Percentiles rank a stretch among this genome's conserved stretches.
Evolutionary conservation across 495 filamentous ascomycete species (phyloP).

Genomic region (Delitschia confertaspora): DNA sequence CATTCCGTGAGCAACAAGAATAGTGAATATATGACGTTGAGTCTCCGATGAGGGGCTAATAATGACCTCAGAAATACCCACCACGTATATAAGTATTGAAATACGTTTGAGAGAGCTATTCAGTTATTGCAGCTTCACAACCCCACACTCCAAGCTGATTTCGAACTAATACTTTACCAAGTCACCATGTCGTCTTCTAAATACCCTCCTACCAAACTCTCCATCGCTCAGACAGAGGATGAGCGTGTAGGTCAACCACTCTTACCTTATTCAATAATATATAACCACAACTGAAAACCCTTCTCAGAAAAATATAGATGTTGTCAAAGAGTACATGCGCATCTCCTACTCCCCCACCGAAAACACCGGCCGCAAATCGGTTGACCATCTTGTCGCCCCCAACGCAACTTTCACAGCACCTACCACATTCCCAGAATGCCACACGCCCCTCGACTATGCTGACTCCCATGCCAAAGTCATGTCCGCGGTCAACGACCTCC

Average conservation of each 20-base stretch:
- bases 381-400: constrained; percentile 27
- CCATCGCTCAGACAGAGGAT: constrained; percentile 15
- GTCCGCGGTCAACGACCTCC: constrained; percentile 30
- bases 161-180: too few relatives aligned
- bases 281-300: too few relatives aligned
- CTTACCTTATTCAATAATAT: not conserved
- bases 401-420: constrained; percentile 27
- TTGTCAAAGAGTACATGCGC: constrained; percentile 35
- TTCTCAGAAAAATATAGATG: constrained; percentile 32
- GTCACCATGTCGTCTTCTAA: too few relatives aligned
- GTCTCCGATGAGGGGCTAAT: too few relatives aligned
- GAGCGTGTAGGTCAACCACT: constrained; percentile 1
- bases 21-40: too few relatives aligned
- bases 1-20: too few relatives aligned
- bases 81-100: too few relatives aligned
- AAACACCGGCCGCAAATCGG: constrained; percentile 29
- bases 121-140: too few relatives aligned
- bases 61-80: too few relatives aligned
- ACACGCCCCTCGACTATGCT: constrained; percentile 35
- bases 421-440: constrained; percentile 31
- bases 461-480: constrained; percentile 34
- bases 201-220: constrained; percentile 16
- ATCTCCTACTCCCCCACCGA: constrained; percentile 31
- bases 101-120: too few relatives aligned
- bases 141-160: too few relatives aligned